These are phyloP conservation scores for Mollisia scopiformis DNA, from an alignment of 2,329 filamentous ascomycete species.

Conservation along the genomic window DNA sequence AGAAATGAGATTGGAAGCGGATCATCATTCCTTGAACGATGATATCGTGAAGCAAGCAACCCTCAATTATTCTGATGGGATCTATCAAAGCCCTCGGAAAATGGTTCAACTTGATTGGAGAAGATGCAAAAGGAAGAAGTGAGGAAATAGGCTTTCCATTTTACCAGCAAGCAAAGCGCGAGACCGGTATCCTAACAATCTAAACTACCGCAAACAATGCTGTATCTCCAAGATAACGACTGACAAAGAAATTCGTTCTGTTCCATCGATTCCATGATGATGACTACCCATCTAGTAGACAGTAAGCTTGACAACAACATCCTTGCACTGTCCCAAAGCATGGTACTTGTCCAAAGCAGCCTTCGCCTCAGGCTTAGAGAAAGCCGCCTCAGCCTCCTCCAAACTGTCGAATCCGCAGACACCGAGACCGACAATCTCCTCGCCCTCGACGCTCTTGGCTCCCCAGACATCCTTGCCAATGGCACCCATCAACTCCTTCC, in stretches of 20 bases:
- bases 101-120: too few species aligned
- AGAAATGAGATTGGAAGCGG: too few species aligned
- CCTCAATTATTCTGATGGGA: too few species aligned
- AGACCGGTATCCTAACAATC: background rate
- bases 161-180: background rate
- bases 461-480: conserved; percentile 20
- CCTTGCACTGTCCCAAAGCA: conserved; percentile 13
- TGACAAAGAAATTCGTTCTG: background rate
- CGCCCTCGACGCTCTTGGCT: conserved; percentile 13
- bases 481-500: conserved; percentile 11
- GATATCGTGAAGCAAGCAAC: too few species aligned
- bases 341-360: conserved; percentile 15
- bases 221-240: background rate
- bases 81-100: too few species aligned
- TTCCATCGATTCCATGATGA: background rate
- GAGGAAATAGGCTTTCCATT: background rate
- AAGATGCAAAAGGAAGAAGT: too few species aligned
- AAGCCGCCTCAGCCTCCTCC: conserved; percentile 15
- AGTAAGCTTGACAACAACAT: conserved; percentile 16
- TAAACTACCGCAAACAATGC: background rate
- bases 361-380: conserved; percentile 4
- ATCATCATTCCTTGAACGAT: too few species aligned
- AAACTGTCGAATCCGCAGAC: conserved; percentile 19
- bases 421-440: conserved; percentile 8
- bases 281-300: background rate